Percentiles rank a stretch among this genome's conserved stretches.
These are phyloP conservation scores for Metschnikowia dekortorum DNA, from an alignment of 805 yeast genomes.

Conservation along the genomic window DNA sequence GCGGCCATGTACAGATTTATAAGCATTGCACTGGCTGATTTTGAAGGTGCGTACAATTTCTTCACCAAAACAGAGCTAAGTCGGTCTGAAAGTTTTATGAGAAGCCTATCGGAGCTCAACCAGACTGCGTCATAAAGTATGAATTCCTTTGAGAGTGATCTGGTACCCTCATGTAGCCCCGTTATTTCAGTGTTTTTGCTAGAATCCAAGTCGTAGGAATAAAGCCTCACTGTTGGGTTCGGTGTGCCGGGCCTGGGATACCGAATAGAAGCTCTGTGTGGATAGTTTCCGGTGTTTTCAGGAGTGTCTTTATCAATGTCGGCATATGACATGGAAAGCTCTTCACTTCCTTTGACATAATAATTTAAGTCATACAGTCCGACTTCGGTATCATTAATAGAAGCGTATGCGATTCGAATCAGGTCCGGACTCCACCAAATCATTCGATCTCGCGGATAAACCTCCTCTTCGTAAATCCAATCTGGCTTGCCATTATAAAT, in stretches of 20 bases:
- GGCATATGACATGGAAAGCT: slow-evolving; percentile 11
- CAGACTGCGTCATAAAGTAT: slow-evolving; percentile 21
- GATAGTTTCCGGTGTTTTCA: slow-evolving; percentile 40
- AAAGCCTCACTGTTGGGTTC: slow-evolving; percentile 53
- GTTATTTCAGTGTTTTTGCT: slow-evolving; percentile 21
- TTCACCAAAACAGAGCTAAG: slow-evolving; percentile 17
- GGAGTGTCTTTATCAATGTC: slow-evolving; percentile 2
- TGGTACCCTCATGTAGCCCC: slow-evolving; percentile 4
- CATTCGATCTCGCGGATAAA: slow-evolving; percentile 51
- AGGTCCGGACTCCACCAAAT: slow-evolving; percentile 76
- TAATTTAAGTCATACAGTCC: slow-evolving; percentile 48
- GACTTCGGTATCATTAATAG: slow-evolving; percentile 58
- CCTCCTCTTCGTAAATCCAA: slow-evolving; percentile 86
- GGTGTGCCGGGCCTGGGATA: slow-evolving; percentile 72
- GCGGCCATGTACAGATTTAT: slow-evolving; percentile 10
- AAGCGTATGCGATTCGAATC: slow-evolving; percentile 48
- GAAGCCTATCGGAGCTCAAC: slow-evolving; percentile 15
- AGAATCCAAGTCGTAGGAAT: slow-evolving; percentile 30
- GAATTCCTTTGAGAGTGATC: slow-evolving; percentile 13
- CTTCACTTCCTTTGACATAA: slow-evolving; percentile 36
- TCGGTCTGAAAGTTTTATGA: slow-evolving; percentile 21
- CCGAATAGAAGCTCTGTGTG: slow-evolving; percentile 41
- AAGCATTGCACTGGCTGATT: background rate
- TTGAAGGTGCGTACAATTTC: slow-evolving; percentile 11
- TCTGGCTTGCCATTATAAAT: slow-evolving; percentile 70